A percentile compares a stretch with the other conserved stretches of the same genome.
Conservation (phyloP, 2,329 filamentous ascomycete genomes). For the Hypoxylon sp. region DNA sequence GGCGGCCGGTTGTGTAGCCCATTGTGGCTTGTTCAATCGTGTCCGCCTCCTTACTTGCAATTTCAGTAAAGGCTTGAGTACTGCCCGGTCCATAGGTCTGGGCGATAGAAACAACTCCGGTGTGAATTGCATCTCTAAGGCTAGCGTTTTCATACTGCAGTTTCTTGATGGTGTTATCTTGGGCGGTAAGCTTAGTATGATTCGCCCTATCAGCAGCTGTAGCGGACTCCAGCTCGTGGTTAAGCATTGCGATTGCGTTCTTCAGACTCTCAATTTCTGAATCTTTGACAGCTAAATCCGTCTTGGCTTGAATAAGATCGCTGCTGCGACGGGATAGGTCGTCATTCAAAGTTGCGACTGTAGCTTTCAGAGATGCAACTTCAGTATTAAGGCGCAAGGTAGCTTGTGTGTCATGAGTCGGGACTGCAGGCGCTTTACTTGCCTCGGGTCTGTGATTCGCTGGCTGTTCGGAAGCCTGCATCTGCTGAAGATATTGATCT, state of each 20-base stretch:
- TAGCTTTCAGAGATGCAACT: conserved; percentile 20
- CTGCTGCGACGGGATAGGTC: conserved; percentile 18
- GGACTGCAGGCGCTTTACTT: neutral
- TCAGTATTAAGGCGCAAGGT: neutral
- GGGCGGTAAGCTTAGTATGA: neutral
- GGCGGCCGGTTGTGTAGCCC: neutral
- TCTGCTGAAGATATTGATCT: conserved; percentile 5
- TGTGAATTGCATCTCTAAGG: conserved; percentile 27
- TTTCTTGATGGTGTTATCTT: conserved; percentile 15
- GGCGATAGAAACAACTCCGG: conserved; percentile 18
- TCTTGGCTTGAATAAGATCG: conserved; percentile 24
- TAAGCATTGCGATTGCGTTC: neutral
- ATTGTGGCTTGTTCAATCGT: neutral
- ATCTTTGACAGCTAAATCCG: conserved; percentile 19
- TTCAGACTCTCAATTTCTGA: conserved; percentile 11
- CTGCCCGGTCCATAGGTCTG: conserved; percentile 23
- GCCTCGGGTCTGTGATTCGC: neutral
- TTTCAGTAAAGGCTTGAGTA: conserved; percentile 10
- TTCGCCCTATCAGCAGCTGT: neutral
- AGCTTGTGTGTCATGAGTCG: neutral
- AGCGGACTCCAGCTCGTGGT: conserved; percentile 1
- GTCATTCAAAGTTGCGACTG: conserved; percentile 2
- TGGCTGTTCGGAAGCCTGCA: neutral
- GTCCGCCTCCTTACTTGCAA: conserved; percentile 5
- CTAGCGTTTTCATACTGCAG: conserved; percentile 19